These are phyloP conservation scores for Apophysomyces trapeziformis DNA, from an alignment of 371 early-diverging fungal genomes.

Conservation along the genomic window DNA sequence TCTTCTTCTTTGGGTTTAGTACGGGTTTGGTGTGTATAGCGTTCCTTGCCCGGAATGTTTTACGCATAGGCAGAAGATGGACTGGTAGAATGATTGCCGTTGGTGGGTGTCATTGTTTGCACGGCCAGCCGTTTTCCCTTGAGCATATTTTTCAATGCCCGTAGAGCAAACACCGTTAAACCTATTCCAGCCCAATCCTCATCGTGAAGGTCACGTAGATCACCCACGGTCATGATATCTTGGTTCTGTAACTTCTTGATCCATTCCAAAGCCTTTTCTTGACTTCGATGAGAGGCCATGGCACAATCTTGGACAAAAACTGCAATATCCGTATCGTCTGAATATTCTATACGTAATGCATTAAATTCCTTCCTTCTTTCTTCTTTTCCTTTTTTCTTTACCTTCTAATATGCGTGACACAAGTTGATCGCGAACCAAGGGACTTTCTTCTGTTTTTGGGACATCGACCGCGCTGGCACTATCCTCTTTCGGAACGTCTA, in stretches of 20 bases:
- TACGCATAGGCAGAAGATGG: conserved; percentile 10
- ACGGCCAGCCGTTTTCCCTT: conserved; percentile 53
- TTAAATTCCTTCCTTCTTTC: too few species aligned
- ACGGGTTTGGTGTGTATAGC: too few species aligned
- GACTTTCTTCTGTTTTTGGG: conserved; percentile 3
- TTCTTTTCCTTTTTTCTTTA: conserved; percentile 16
- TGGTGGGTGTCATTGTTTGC: conserved; percentile 20
- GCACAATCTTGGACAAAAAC: conserved; percentile 76
- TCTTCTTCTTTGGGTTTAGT: too few species aligned
- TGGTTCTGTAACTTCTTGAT: conserved; percentile 69
- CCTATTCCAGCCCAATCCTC: conserved; percentile 81
- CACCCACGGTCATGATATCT: conserved; percentile 85
- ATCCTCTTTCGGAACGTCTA: conserved; percentile 12
- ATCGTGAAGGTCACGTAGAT: conserved; percentile 75
- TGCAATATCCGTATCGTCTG: conserved; percentile 69
- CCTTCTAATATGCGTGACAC: conserved; percentile 48
- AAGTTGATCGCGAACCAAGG: conserved; percentile 39
- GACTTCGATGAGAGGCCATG: conserved; percentile 64
- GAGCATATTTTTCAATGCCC: conserved; percentile 83
- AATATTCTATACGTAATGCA: conserved; percentile 47
- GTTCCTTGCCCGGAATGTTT: neutral
- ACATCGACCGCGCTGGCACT: neutral
- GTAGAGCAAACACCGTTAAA: conserved; percentile 86
- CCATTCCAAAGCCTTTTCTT: conserved; percentile 82
- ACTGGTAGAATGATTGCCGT: neutral